Evolutionary conservation across 306 rosid genomes (phyloP).

Genomic region (Vigna hirtella): DNA sequence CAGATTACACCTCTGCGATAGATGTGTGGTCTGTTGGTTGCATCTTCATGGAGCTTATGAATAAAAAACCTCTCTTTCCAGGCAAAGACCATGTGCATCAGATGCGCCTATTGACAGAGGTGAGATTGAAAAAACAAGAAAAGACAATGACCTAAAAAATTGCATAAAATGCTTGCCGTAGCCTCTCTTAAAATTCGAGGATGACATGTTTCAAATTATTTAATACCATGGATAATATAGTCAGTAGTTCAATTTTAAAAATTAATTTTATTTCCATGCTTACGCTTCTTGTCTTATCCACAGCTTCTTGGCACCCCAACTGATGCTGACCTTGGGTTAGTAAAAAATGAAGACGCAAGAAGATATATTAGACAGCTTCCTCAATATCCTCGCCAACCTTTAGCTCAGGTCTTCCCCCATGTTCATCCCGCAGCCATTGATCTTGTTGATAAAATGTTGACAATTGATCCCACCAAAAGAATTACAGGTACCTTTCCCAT

Average conservation of each 20-base stretch:
- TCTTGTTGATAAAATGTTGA: conserved; percentile 92
- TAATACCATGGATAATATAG: conserved; percentile 5
- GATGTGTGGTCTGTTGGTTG: conserved; percentile 99
- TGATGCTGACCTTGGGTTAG: conserved; percentile 87
- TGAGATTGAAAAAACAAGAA: conserved; percentile 37
- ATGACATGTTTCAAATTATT: conserved; percentile 24
- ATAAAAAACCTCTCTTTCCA: conserved; percentile 86
- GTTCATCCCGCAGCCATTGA: conserved; percentile 88
- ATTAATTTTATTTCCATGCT: conserved; percentile 46
- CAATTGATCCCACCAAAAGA: conserved; percentile 85
- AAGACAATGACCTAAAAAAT: background rate
- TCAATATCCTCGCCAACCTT: conserved; percentile 79
- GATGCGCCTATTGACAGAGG: conserved; percentile 97
- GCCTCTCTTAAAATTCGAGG: conserved; percentile 25
- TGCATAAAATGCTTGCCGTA: background rate
- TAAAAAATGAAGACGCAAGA: conserved; percentile 80
- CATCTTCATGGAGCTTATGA: conserved; percentile 98
- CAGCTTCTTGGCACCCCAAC: conserved; percentile 99
- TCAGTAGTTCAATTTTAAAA: conserved; percentile 21
- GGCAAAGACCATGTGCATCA: conserved; percentile 95
- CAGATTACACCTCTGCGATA: conserved; percentile 91
- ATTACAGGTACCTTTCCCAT: conserved; percentile 76
- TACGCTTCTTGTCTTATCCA: conserved; percentile 39
- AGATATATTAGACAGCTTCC: conserved; percentile 88
- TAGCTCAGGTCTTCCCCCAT: conserved; percentile 77